A percentile compares a stretch with the other conserved stretches of the same genome.
phyloP scores from a whole-genome alignment of 306 rosid genomes.

The Boehmeria nivea region DNA sequence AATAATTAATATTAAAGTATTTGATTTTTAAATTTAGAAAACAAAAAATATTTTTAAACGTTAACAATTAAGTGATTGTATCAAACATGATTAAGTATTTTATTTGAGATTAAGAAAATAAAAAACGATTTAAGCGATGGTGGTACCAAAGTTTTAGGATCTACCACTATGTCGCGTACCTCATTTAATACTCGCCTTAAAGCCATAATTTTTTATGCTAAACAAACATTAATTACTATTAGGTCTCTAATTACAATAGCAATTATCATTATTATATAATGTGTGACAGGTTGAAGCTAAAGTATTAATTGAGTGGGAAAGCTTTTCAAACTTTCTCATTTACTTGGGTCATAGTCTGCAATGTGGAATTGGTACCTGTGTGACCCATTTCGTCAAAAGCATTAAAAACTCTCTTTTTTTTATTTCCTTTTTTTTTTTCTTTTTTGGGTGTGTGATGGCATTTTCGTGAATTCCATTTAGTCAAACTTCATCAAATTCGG shows the following conservation, averaged over 20 bases:
- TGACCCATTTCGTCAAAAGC: conserved; percentile 39
- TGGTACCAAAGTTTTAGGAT: too few species aligned
- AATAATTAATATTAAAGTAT: too few species aligned
- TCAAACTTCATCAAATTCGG: conserved; percentile 56
- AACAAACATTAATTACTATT: not conserved
- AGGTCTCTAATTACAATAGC: not conserved
- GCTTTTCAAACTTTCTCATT: conserved; percentile 40
- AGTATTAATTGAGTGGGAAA: conserved; percentile 33
- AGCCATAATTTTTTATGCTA: not conserved
- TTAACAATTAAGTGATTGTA: too few species aligned
- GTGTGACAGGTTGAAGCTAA: not conserved
- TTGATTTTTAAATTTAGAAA: too few species aligned
- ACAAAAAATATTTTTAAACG: too few species aligned
- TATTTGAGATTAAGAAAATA: too few species aligned
- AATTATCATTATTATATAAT: not conserved
- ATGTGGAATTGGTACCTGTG: conserved; percentile 21
- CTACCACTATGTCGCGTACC: too few species aligned
- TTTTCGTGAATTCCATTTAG: conserved; percentile 17
- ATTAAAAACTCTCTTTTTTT: conserved; percentile 5
- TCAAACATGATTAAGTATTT: too few species aligned
- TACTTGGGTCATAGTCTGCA: conserved; percentile 18
- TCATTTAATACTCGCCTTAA: not conserved
- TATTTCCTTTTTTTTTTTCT: too few species aligned
- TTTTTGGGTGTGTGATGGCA: conserved; percentile 8
- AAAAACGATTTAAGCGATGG: too few species aligned